phyloP scores from a whole-genome alignment of 257 asterid species.

The Solanum gracilifrons region DNA sequence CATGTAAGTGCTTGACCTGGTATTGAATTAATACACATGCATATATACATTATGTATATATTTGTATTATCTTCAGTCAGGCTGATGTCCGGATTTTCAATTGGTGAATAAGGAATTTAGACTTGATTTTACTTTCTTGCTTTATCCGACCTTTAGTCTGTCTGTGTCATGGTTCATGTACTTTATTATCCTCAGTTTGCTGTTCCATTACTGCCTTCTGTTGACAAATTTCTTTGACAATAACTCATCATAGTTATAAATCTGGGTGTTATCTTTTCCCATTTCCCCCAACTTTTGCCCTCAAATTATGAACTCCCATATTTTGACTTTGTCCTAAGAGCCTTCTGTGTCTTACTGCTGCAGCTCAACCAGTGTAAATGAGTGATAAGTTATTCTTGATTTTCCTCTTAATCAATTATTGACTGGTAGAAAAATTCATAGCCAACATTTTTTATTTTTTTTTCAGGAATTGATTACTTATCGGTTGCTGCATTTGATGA shows the following conservation, averaged over 20 bases:
- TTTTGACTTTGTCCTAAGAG: not conserved
- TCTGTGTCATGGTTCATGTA: not conserved
- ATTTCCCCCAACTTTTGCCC: not conserved
- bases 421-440: not conserved
- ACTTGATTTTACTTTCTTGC: not conserved
- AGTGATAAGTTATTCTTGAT: not conserved
- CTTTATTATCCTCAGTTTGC: not conserved
- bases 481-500: constrained; percentile 91
- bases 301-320: not conserved
- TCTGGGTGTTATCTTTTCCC: not conserved
- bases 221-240: not conserved
- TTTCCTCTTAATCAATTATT: not conserved
- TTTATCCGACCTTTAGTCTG: not conserved
- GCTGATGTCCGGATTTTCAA: not conserved
- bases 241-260: not conserved
- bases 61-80: not conserved
- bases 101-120: not conserved
- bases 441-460: not conserved
- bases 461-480: constrained; percentile 82
- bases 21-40: not conserved
- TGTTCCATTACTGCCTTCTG: not conserved
- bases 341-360: not conserved
- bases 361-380: not conserved
- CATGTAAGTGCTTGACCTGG: not conserved
- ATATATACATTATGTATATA: not conserved